Base-by-base conservation (phyloP, 1,284 basidiomycete species). In the Rhodotorula sp. region DNA sequence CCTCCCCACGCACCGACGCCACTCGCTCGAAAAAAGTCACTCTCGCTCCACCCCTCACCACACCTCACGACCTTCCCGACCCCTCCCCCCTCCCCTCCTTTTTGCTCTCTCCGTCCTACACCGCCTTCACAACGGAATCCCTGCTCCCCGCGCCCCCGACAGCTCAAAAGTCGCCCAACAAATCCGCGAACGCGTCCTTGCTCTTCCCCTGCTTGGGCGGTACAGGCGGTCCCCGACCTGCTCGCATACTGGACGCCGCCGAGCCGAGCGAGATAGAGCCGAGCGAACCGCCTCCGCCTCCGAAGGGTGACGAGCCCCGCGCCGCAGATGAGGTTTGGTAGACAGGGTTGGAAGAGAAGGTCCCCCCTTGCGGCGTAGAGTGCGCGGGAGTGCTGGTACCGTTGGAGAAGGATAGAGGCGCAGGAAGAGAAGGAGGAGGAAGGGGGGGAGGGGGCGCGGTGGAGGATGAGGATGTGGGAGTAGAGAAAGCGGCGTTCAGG, bases 121-220 rank as follows among this genome's bases (percentile, higher is more conserved):
- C n/a, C n/a, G n/a, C n/a, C n/a, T n/a, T n/a, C n/a, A n/a, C n/a
- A n/a, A n/a, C n/a, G n/a, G n/a, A n/a, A n/a, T n/a, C n/a, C n/a
- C n/a, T n/a, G n/a, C n/a, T n/a, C n/a, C n/a, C n/a, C n/a, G n/a
- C n/a, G n/a, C n/a, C n/a, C n/a, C n/a, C n/a, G n/a, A n/a, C n/a
- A n/a, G n/a, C n/a, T 37, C 26, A 70, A 34, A 70, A 70, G 31
- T 70, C 68, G 0, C 68, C 68, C 57, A 74, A 55, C 61, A 74
- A 56, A 44, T 74, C 72, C 24, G 60, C 72, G 28, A 74, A 74
- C 31, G 70, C 66, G 31, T 74, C 72, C 67, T 74, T 71, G 34
- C 58, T 40, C 34, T 47, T 44, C 50, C 52, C 37, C 31, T 62
- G 51, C 31, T 59, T 60, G 1, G 64, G 60, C 40, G 59, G 51